Base-by-base conservation (phyloP, 768 basidiomycete species). In the Amanita jacksonii region DNA sequence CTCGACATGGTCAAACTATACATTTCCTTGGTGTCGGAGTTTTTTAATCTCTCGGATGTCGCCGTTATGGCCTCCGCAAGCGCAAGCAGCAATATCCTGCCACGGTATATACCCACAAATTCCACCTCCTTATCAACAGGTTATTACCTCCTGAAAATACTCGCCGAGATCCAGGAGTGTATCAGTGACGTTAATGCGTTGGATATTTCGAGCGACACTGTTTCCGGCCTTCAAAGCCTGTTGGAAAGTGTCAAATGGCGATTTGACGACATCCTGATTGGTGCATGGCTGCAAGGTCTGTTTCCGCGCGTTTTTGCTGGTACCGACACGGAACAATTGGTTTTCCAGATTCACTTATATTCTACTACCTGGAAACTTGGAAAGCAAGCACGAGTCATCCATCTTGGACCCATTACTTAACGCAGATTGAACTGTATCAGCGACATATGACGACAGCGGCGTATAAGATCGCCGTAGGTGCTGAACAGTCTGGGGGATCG, bases 331-430 rank as follows among this genome's bases (percentile, higher is more conserved):
- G 10, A 39, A 28, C 32, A 33, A 46, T 36, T 25, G 24, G 2
- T 3, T 43, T 12, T 39, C 5, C 52, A 96, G 94, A 99, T 58
- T 79, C 93, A 1, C 76, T 77, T 48, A 59, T 81, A 16, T 82
- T 98, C 54, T 82, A 89, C 60, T 67, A 78, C 44, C 72, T 98
- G 20, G 96, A 99, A 55, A 77, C 75, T n/a, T 98, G 93, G 91
- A 62, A 71, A 2, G 67, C 77, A 0, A 81, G 76, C 48, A 65
- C 77, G 2, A 63, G 66, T 2, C 77, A 81, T 43, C 69, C 76
- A 2, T 77, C 76, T 38, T 75, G 79, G 1, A 91, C 90, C 0
- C 68, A 76, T 41, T 90, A 86, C 52, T 73, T 93, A 30, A 64
- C 70, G n/a, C 72, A 83, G 49, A 73, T 96, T 43, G 85, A 88